These are phyloP conservation scores for Sporothrix globosa DNA, from an alignment of 2,329 filamentous ascomycete genomes.

Conservation along the genomic window DNA sequence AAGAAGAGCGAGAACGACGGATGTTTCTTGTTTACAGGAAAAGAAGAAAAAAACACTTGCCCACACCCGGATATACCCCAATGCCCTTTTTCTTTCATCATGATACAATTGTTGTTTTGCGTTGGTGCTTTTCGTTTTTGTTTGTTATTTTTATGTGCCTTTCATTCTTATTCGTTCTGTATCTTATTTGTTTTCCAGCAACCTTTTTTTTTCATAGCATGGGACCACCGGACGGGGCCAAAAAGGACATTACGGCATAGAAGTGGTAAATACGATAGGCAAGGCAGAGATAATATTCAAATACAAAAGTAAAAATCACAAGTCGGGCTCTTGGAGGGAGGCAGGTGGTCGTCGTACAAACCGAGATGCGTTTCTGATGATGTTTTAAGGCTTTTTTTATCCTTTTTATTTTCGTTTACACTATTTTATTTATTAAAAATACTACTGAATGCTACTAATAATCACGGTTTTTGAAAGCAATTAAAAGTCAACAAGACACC, in stretches of 20 bases:
- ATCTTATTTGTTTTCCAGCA: not conserved
- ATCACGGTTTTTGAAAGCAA: too few relatives aligned
- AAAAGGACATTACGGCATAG: not conserved
- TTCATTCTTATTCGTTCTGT: not conserved
- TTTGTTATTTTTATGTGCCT: not conserved
- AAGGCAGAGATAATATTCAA: not conserved
- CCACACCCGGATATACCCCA: not conserved
- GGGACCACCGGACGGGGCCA: slow-evolving; percentile 3
- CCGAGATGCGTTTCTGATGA: too few relatives aligned
- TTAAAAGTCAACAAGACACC: too few relatives aligned
- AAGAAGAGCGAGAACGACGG: not conserved
- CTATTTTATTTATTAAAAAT: too few relatives aligned
- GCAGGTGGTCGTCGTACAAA: too few relatives aligned
- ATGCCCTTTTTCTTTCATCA: not conserved
- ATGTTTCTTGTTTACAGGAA: not conserved
- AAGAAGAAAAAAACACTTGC: not conserved
- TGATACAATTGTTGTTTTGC: not conserved
- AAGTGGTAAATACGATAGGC: not conserved
- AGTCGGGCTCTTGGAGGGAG: not conserved
- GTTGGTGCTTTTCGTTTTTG: not conserved
- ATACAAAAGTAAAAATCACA: not conserved
- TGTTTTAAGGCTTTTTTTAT: too few relatives aligned
- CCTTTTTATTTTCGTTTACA: too few relatives aligned
- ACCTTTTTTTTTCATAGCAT: slow-evolving; percentile 8
- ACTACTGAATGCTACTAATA: too few relatives aligned